Evolutionary conservation across 768 basidiomycete genomes (phyloP), one percentile per base, ranked within the genome.

Genomic region (Coprinellus micaceus): DNA sequence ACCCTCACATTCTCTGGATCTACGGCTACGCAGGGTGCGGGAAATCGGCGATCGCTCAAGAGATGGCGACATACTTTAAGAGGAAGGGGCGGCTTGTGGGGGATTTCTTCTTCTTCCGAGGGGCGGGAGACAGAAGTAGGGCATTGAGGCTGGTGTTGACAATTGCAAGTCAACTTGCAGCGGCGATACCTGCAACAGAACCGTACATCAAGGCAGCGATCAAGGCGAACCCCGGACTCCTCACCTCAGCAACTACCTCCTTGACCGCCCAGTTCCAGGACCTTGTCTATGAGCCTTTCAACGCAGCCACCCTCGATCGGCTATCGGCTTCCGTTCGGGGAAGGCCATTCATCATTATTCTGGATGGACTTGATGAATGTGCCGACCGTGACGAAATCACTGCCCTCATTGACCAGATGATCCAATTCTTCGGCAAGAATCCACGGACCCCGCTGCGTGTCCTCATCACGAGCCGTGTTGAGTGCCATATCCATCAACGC

Each of bases 341-440:
- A 13, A 26, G 29, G 28, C 26, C 52, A 1, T 57, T 52, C 17
- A 12, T 57, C 13, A 56, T 61, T 25, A 45, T 64, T 39, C 24
- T 64, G n/a, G 63, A 64, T 53, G 63, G 63, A 4, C 46, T 64
- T 13, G 63, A 65, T 17, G 60, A 65, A 53, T 65, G 64, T 30
- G 21, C 24, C 12, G 56, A 54, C 19, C n/a, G 49, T 6, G 47
- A 53, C 1, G 28, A 30, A 17, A 62, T 62, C 19, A 33, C 30
- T 1, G 46, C 55, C 10, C 28, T 65, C 5, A 22, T 65, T 3
- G 17, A 51, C 1, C 49, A 50, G 4, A 7, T 10, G 15, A n/a
- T 50, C 29, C 13, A 33, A 2, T 50, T 50, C 48, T 50, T 29
- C 30, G 21, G 19, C 24, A 11, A 17, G 6, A 10, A 50, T 28